Evolutionary conservation across 148 eudicot species (phyloP), one percentile per base, ranked within the genome.

Genomic region (Vaccinium macrocarpon): DNA sequence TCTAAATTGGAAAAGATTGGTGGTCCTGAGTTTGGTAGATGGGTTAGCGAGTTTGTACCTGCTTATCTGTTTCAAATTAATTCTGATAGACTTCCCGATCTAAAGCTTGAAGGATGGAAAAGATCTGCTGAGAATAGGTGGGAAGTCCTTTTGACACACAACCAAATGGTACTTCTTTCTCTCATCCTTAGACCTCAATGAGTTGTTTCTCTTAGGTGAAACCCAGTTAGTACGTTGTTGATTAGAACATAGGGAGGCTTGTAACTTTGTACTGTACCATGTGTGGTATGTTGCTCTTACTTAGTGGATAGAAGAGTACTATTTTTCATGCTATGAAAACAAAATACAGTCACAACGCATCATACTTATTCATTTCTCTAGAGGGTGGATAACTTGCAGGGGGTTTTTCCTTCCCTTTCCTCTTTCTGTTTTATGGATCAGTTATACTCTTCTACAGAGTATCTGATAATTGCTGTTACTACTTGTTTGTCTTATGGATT

Each of bases 131-230:
- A 59, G 83, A 92, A 91, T 83, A 86, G 78, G 77, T 92, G 92
- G 93, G 96, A 94, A 90, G 89, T 92, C 86, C 87, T 89, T 82
- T 82, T 97, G 84, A 95, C 98, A 82, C 98, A 95, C 88, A 91
- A 94, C 79, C 98, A 97, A 90, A 94, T 95, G 99, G 99, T 97
- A 93, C 81, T 82, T 83, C 80, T 78, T 75, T 70, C 76, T 81
- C 79, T 83, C 21, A 49, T 82, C 79, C 81, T 61, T 83, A 77
- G 6, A 6, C 76, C 48, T 83, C 81, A 27, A 19, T 64, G 81
- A 14, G 81, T 51, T 59, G 42, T 82, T 56, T 56, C 23, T 49
- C 19, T 16, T 25, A 8, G 27, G 74, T 79, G 71, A 49, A 51
- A 15, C 51, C 76, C 8, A 19, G 16, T 78, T 15, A 2, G 18